Percentiles rank a stretch among this genome's conserved stretches.
Evolutionary conservation across 805 yeast genomes (phyloP).

Genomic region (Dipodascopsis uninucleata): DNA sequence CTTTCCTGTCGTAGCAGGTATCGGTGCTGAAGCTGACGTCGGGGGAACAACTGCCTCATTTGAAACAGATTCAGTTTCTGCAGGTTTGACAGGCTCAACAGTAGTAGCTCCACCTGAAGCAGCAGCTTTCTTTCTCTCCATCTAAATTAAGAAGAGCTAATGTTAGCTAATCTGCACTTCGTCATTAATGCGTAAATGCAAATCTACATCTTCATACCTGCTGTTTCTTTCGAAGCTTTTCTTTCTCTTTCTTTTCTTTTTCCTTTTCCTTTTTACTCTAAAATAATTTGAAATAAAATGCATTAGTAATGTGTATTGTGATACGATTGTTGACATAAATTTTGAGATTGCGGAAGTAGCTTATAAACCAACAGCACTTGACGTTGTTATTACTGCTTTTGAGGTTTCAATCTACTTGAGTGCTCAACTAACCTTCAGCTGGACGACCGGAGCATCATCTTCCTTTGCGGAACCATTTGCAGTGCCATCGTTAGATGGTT

Average conservation of each 20-base stretch:
- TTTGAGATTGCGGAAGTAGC: no score
- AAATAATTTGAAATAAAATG: no score
- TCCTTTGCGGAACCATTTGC: constrained; percentile 73
- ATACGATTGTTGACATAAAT: no score
- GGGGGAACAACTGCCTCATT: constrained; percentile 41
- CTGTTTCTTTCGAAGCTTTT: constrained; percentile 84
- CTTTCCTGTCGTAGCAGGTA: constrained; percentile 34
- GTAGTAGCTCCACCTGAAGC: constrained; percentile 46
- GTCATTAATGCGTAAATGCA: no score
- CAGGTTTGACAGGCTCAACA: constrained; percentile 34
- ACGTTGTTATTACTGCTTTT: no score
- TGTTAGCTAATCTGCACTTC: no score
- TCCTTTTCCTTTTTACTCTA: constrained; percentile 93
- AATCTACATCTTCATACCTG: constrained; percentile 42
- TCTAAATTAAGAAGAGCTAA: constrained; percentile 33
- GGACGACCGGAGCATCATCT: constrained; percentile 60
- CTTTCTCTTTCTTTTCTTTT: constrained; percentile 69
- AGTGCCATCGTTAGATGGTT: constrained; percentile 79
- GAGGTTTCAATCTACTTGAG: no score
- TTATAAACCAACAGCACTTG: constrained; percentile 54
- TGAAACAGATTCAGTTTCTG: constrained; percentile 39
- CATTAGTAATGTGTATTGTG: no score
- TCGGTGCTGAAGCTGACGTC: constrained; percentile 21
- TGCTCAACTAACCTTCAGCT: constrained; percentile 35
- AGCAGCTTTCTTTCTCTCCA: constrained; percentile 54